Base-by-base conservation (phyloP, 2,329 filamentous ascomycete genomes). In the Huntiella moniliformis region DNA sequence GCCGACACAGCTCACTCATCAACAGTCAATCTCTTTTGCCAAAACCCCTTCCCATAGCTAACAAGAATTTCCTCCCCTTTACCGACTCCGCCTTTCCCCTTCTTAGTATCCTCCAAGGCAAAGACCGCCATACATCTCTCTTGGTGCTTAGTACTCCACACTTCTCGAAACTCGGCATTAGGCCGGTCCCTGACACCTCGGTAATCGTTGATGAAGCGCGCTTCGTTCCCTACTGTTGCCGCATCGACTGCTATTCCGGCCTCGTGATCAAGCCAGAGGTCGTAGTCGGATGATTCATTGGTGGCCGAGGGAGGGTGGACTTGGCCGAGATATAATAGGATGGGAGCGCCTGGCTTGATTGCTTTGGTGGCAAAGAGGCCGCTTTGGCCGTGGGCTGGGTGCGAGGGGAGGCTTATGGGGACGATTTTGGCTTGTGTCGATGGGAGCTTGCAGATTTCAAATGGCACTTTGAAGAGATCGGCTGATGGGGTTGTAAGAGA, bases 11-110 rank as follows among this genome's bases (percentile, higher is more conserved):
- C 18, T 39, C 31, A 46, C 5, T 42, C 32, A 17, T 42, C 28
- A 18, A 46, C 40, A 4, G 17, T 32, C 31, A 43, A 17, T 33
- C 48, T 34, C 22, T 50, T 50, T 17, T 50, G 44, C 74, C 76
- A 80, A 52, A 81, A 79, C 1, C 77, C 77, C 56, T 75, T 79
- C 4, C 75, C 77, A 54, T 80, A 79, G 52, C 72, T 78, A 10
- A 80, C 71, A 44, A 79, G 55, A 45, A 80, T 71, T 63, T 80
- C 77, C 50, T 76, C 67, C 1, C 75, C 74, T 58, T 71, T 75
- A 42, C 56, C 65, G 22, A 78, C 67, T 1, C 67, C 60, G 46
- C 39, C 53, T 49, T 17, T 54, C 50, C 18, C 52, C 55, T 15
- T 35, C 36, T 35, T 46, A 15, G 46, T 60, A 5, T 61, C 62